Percentiles rank a stretch among this genome's conserved stretches.
Conservation (phyloP, 192 early-diverging fungal species). For the Entomortierella beljakovae region DNA sequence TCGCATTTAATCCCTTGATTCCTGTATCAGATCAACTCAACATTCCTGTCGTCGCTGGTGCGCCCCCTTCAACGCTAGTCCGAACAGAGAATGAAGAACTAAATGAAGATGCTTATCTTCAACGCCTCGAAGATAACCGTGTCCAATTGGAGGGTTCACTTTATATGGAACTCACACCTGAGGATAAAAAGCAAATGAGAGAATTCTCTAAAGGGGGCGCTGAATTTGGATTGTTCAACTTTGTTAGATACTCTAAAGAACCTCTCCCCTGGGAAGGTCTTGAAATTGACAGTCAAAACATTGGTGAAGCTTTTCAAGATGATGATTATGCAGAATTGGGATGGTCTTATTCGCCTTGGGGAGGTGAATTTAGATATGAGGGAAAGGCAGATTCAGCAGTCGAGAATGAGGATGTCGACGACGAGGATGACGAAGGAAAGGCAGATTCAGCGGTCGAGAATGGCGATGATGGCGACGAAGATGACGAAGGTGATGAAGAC, state of each 20-base stretch:
- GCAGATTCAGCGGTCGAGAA: neutral
- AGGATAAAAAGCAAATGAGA: neutral
- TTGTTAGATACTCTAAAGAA: slow-evolving; percentile 14
- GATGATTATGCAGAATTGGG: neutral
- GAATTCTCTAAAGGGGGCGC: neutral
- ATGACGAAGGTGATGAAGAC: neutral
- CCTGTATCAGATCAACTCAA: slow-evolving; percentile 13
- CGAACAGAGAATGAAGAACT: neutral
- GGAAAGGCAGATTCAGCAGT: neutral
- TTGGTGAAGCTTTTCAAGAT: neutral
- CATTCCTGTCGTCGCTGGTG: slow-evolving; percentile 31
- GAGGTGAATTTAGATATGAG: slow-evolving; percentile 20
- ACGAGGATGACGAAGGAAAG: neutral
- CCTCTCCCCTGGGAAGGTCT: slow-evolving; percentile 44
- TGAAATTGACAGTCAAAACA: slow-evolving; percentile 3
- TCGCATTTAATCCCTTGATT: too few species aligned
- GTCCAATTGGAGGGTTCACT: slow-evolving; percentile 11
- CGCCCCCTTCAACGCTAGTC: slow-evolving; percentile 3
- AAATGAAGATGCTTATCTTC: slow-evolving; percentile 23
- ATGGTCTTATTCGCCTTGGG: slow-evolving; percentile 23
- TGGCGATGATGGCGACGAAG: slow-evolving; percentile 1
- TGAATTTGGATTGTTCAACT: too few species aligned
- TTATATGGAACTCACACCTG: slow-evolving; percentile 33
- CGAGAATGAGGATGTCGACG: neutral
- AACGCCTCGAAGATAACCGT: slow-evolving; percentile 15